Conservation (phyloP, 2,329 filamentous ascomycete species). For the Neopestalotiopsis rosae region DNA sequence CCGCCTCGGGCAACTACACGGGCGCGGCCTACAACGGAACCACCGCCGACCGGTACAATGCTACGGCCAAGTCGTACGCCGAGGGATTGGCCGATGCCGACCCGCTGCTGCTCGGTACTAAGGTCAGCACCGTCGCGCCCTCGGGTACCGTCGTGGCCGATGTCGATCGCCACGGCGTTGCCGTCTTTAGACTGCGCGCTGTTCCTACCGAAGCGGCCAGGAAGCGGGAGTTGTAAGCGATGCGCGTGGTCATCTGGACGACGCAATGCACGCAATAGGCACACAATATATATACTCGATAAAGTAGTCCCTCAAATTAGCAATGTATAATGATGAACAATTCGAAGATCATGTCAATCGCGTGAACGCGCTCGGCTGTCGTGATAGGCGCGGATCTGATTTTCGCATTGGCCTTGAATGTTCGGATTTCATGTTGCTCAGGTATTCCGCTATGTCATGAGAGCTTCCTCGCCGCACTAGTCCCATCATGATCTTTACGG, state of each 20-base stretch:
- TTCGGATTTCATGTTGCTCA: no score
- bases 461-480: no score
- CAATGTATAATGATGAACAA: background rate
- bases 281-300: background rate
- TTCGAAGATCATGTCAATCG: no score
- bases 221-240: conserved; percentile 33
- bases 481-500: no score
- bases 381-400: no score
- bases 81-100: conserved; percentile 47
- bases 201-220: conserved; percentile 31
- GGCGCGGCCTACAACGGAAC: background rate
- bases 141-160: conserved; percentile 47
- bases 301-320: background rate
- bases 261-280: background rate
- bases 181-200: conserved; percentile 52
- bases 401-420: no score
- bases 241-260: background rate
- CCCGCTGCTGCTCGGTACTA: conserved; percentile 52
- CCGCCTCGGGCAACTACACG: conserved; percentile 38
- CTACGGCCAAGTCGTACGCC: conserved; percentile 52
- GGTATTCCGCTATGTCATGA: no score
- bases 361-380: no score
- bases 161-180: conserved; percentile 54
- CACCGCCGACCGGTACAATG: conserved; percentile 47
- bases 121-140: conserved; percentile 46